Conservation (phyloP, 495 filamentous ascomycete genomes). For the Bryoglossum gracile region DNA sequence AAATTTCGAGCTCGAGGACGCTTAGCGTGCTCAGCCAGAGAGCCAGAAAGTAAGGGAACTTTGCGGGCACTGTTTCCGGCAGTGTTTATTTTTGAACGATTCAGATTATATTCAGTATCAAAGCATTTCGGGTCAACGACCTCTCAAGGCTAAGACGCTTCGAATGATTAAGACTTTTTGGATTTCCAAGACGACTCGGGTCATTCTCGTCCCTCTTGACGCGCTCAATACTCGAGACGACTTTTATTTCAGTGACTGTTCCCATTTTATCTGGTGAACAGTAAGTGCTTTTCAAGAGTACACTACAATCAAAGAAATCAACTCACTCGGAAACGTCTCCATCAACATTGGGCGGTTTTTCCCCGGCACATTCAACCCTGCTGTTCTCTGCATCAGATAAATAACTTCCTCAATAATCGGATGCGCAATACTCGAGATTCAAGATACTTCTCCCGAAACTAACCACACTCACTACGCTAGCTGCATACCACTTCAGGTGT, state of each 20-base stretch:
- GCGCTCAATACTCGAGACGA: slow-evolving; percentile 36
- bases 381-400: slow-evolving; percentile 54
- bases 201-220: too few relatives aligned
- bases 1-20: slow-evolving; percentile 37
- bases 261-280: too few relatives aligned
- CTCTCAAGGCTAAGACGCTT: too few relatives aligned
- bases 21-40: slow-evolving; percentile 53
- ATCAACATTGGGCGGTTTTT: slow-evolving; percentile 57
- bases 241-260: neutral
- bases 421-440: slow-evolving; percentile 48
- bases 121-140: too few relatives aligned
- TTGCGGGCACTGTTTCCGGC: too few relatives aligned
- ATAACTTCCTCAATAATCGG: slow-evolving; percentile 56
- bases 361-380: slow-evolving; percentile 57
- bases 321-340: slow-evolving; percentile 47
- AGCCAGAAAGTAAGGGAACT: slow-evolving; percentile 47
- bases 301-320: too few relatives aligned
- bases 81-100: too few relatives aligned
- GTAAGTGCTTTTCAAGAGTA: too few relatives aligned
- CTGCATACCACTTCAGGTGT: slow-evolving; percentile 56
- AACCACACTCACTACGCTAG: slow-evolving; percentile 56
- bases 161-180: too few relatives aligned
- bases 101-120: too few relatives aligned
- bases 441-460: slow-evolving; percentile 55
- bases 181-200: too few relatives aligned